A percentile compares a stretch with the other conserved stretches of the same genome.
Evolutionary conservation across 139 green algal species (phyloP).

Genomic region (Ostreobium quekettii): DNA sequence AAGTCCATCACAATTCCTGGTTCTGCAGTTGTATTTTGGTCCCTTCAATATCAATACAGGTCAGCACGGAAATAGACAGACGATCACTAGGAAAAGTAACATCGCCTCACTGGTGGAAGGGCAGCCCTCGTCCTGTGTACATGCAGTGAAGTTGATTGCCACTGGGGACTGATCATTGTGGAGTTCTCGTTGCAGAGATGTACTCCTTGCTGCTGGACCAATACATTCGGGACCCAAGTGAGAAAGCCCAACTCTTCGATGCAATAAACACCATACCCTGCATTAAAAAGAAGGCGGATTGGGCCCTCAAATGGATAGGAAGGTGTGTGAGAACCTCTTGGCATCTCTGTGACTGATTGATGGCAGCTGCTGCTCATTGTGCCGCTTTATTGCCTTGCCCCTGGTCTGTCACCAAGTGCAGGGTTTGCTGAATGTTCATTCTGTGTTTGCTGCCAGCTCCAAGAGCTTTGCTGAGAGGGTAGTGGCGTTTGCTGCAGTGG

Average conservation of each 20-base stretch:
- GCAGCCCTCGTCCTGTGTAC: too few relatives aligned
- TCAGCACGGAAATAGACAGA: too few relatives aligned
- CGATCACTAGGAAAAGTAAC: too few relatives aligned
- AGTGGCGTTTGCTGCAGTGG: constrained; percentile 90
- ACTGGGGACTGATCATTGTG: too few relatives aligned
- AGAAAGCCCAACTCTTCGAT: constrained; percentile 81
- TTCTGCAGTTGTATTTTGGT: too few relatives aligned
- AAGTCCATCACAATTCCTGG: too few relatives aligned
- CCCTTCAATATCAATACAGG: too few relatives aligned
- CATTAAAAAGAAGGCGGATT: constrained; percentile 92
- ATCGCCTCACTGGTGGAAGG: too few relatives aligned
- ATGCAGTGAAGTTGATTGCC: not conserved
- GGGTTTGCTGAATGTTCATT: too few relatives aligned
- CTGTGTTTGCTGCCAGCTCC: constrained; percentile 34
- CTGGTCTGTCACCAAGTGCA: too few relatives aligned
- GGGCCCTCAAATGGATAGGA: constrained; percentile 93
- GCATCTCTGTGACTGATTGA: not conserved
- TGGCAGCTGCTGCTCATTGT: too few relatives aligned
- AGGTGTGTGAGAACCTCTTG: constrained; percentile 36
- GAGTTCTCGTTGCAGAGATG: constrained; percentile 73
- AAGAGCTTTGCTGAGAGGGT: constrained; percentile 80
- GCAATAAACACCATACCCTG: constrained; percentile 87
- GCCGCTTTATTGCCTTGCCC: too few relatives aligned
- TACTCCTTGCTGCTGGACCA: constrained; percentile 95
- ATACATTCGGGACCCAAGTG: constrained; percentile 87